Evolutionary conservation across 2,329 filamentous ascomycete species (phyloP).

Genomic region (Cryphonectria nitschkei): DNA sequence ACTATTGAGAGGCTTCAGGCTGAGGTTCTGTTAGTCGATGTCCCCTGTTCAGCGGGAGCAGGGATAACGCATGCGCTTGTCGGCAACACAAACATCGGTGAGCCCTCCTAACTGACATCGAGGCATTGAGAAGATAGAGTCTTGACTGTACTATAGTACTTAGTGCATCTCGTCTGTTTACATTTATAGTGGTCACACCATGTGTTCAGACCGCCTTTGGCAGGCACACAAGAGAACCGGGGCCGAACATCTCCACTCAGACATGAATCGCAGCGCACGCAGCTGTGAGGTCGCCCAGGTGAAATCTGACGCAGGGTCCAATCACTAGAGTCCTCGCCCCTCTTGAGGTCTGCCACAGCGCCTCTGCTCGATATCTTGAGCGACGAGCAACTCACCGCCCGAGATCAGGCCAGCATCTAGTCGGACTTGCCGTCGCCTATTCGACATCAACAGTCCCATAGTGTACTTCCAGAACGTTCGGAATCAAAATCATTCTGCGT

Average conservation of each 20-base stretch:
- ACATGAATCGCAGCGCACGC: background rate
- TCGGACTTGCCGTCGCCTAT: slow-evolving; percentile 27
- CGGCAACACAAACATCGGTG: background rate
- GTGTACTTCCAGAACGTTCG: slow-evolving; percentile 32
- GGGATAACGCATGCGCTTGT: background rate
- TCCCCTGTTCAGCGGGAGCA: background rate
- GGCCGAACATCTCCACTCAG: background rate
- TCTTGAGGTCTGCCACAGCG: slow-evolving; percentile 6
- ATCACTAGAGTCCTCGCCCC: background rate
- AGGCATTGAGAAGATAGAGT: background rate
- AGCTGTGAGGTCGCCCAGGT: background rate
- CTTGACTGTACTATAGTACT: background rate
- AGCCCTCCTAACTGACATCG: background rate
- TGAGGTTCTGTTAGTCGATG: too few species aligned
- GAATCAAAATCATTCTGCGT: slow-evolving; percentile 24
- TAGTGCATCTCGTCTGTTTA: background rate
- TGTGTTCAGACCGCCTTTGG: background rate
- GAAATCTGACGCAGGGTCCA: background rate
- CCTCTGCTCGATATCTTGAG: slow-evolving; percentile 6
- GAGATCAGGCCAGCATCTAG: slow-evolving; percentile 4
- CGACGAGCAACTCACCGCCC: background rate
- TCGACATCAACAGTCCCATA: slow-evolving; percentile 32
- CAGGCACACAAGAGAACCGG: background rate
- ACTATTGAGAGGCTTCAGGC: too few species aligned
- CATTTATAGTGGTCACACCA: background rate